Evolutionary conservation across 495 filamentous ascomycete species (phyloP), one percentile per base, ranked within the genome.

Genomic region (Podospora pseudoanserina): DNA sequence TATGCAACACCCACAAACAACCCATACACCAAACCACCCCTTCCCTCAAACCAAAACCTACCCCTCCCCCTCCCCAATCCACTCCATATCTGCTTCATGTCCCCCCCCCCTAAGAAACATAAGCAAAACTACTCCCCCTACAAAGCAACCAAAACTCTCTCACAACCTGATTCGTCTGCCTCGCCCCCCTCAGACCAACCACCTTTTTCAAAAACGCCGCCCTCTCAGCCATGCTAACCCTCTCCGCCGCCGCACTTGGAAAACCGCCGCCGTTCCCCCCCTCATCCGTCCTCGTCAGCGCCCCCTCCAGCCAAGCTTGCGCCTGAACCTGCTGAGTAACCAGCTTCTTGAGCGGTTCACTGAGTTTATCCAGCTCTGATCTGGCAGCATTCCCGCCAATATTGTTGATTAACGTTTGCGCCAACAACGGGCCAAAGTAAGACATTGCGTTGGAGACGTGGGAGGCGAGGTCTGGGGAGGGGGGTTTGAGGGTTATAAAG

Each of bases 331-430:
- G 87, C 39, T 86, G 82, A 65, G 86, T 85, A 3, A 96, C 81
- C 3, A 95, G 79, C 70, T 89, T 91, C 78, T 91, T 91, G 19
- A 97, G 83, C 30, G 91, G 91, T 59, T 94, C 91, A 66, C 83
- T 86, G 5, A 97, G 82, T 69, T 83, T 86, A 62, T 92, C 89
- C 0, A 97, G 80, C 71, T 97, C 93, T 64, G 89, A 92, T 60
- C 93, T 84, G 3, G 88, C 84, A 49, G 89, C 92, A 49, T 85
- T 85, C 2, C 94, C 94, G 16, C 89, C 87, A 64, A 93, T 85
- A 70, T 90, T 92, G n/a, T 79, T 79, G 18, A 91, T 79, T 2
- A 94, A 79, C 0, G 86, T 81, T 60, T 85, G 79, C 55, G 85
- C 81, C 26, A 92, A 74, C 16, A 85, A 79, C 0, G 90, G 88